Percentiles rank a stretch among this genome's conserved stretches.
Evolutionary conservation across 169 alveolate genomes (phyloP).

Genomic region (Blepharisma undulans): DNA sequence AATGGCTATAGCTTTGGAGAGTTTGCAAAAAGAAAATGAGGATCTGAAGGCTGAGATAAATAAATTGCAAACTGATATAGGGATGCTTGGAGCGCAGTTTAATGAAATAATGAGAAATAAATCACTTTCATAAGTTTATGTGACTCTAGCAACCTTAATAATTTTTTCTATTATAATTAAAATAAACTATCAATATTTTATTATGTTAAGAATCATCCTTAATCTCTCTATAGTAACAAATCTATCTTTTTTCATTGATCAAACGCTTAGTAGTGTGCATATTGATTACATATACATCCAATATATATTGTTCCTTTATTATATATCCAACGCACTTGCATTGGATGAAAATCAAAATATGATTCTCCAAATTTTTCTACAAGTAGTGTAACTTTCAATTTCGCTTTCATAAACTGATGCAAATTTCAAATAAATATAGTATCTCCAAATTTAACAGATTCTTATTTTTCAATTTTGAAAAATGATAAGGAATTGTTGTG

Average conservation of each 20-base stretch:
- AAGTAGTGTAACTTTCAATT: not conserved
- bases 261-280: too few relatives aligned
- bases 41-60: slow-evolving; percentile 9
- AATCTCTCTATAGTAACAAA: too few relatives aligned
- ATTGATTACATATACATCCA: not conserved
- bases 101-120: slow-evolving; percentile 1
- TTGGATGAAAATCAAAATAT: too few relatives aligned
- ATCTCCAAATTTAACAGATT: not conserved
- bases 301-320: not conserved
- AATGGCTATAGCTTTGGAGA: not conserved
- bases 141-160: too few relatives aligned
- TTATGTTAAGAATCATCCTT: too few relatives aligned
- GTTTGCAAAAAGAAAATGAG: not conserved
- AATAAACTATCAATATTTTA: too few relatives aligned
- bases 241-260: too few relatives aligned
- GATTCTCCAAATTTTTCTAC: not conserved
- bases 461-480: too few relatives aligned
- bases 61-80: not conserved
- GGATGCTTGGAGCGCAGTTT: slow-evolving; percentile 1
- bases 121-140: not conserved
- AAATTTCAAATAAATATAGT: not conserved
- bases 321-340: too few relatives aligned
- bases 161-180: too few relatives aligned
- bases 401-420: not conserved
- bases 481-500: not conserved